Percentiles rank a stretch among this genome's conserved stretches.
These are phyloP conservation scores for Talaromyces sp. DNA, from an alignment of 2,329 filamentous ascomycete genomes.

Conservation along the genomic window DNA sequence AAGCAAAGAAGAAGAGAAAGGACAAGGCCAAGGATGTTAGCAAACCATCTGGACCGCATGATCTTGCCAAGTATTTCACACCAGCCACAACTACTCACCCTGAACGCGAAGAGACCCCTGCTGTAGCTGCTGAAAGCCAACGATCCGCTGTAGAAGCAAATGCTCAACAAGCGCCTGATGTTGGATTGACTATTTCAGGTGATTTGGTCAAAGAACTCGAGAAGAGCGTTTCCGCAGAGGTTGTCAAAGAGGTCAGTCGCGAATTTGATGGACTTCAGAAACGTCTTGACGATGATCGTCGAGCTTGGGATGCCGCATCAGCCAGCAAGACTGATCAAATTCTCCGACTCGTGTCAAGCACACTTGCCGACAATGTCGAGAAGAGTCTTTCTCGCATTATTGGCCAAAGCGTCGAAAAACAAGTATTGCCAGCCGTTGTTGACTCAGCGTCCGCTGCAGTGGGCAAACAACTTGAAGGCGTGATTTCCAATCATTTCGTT, in stretches of 20 bases:
- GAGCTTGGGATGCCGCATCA: conserved; percentile 60
- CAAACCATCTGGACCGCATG: conserved; percentile 20
- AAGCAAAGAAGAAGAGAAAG: conserved; percentile 73
- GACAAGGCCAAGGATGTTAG: conserved; percentile 40
- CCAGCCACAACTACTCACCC: conserved; percentile 15
- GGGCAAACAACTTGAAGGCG: conserved; percentile 66
- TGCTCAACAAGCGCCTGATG: not conserved
- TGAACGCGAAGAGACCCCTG: conserved; percentile 10
- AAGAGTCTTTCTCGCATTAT: conserved; percentile 75
- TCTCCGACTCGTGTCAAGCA: conserved; percentile 64
- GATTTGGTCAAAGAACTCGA: conserved; percentile 57
- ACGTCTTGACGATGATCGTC: conserved; percentile 67
- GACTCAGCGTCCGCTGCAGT: conserved; percentile 66
- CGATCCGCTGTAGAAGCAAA: conserved; percentile 11
- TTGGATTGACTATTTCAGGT: conserved; percentile 45
- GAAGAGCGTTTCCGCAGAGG: conserved; percentile 46
- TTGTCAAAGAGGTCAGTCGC: conserved; percentile 46
- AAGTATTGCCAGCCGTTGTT: conserved; percentile 71
- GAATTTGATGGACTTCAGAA: conserved; percentile 57
- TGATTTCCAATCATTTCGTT: conserved; percentile 65
- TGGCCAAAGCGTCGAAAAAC: conserved; percentile 68
- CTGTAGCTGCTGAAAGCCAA: not conserved
- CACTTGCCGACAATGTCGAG: conserved; percentile 68
- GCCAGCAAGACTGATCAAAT: conserved; percentile 67
- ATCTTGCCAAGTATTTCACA: conserved; percentile 17